These are phyloP conservation scores for Volvox africanus DNA, from an alignment of 139 green algal genomes.

Conservation along the genomic window DNA sequence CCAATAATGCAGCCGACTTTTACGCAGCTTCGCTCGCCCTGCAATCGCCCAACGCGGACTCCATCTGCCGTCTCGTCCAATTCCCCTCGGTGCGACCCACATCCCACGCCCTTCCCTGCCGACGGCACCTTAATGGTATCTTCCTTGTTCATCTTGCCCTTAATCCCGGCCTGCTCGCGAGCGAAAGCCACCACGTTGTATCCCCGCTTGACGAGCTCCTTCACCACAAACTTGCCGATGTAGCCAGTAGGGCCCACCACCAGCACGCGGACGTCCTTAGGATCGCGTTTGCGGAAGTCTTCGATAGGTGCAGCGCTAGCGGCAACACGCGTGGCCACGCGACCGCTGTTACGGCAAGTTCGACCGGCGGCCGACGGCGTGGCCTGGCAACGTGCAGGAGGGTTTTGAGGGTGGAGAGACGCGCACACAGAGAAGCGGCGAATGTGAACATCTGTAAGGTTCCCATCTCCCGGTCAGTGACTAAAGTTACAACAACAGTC, in stretches of 20 bases:
- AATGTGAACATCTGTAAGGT: too few species aligned
- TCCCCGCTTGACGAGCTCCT: conserved; percentile 77
- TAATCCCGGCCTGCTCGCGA: conserved; percentile 91
- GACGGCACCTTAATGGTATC: conserved; percentile 75
- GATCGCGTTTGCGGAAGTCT: conserved; percentile 73
- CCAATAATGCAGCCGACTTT: too few species aligned
- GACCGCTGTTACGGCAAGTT: neutral
- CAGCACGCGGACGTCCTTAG: conserved; percentile 88
- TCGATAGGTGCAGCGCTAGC: conserved; percentile 47
- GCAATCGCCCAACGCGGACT: too few species aligned
- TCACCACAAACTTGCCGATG: conserved; percentile 91
- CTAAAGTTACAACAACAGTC: too few species aligned
- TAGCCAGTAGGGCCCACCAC: conserved; percentile 97
- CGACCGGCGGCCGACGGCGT: neutral
- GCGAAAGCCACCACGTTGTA: conserved; percentile 90
- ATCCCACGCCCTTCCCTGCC: neutral
- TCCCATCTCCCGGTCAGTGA: too few species aligned
- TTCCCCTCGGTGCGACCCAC: neutral
- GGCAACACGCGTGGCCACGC: neutral
- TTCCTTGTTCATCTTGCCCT: conserved; percentile 87
- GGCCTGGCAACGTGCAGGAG: neutral
- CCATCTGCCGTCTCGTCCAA: too few species aligned
- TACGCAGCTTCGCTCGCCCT: too few species aligned
- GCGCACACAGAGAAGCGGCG: too few species aligned
- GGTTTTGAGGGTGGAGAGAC: neutral